Base-by-base conservation (phyloP, 2,329 filamentous ascomycete genomes). In the Tolypocladium tropicale region DNA sequence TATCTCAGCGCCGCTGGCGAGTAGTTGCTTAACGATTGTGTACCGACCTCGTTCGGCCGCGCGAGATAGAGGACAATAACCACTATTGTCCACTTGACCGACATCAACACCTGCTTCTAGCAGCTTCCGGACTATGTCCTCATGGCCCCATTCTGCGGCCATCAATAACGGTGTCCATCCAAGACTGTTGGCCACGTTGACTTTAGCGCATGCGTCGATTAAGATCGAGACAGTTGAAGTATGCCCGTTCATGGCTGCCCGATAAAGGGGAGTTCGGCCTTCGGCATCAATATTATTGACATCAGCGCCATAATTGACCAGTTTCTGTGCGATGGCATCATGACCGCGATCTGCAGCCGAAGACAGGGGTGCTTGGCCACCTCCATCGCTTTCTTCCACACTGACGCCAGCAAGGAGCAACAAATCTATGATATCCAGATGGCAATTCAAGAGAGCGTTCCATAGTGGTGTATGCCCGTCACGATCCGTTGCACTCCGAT, bases 331-430 rank as follows among this genome's bases (percentile, higher is more conserved):
- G 25, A 59, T 34, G 11, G 53, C 49, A 23, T 57, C 52, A 18
- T 62, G 51, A 3, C 64, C 62, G 23, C 39, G 34, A 2, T 50
- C n/a, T 3, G 54, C 52, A 2, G 56, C 54, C 39, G 30, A 57
- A 5, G 18, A 54, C 12, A 58, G 34, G 21, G 54, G 56, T 32
- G 53, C 55, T 6, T 34, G 34, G 33, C 28, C 41, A 41, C n/a
- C 23, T 16, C n/a, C 25, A 54, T 59, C 37, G 14, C 25, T 56
- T 14, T 23, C 21, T 9, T 61, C 52, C 2, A 57, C 21, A 7
- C 57, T 25, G 16, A 54, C 59, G 14, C 60, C 57, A 10, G 49
- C 57, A 16, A 48, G 51, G 14, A 62, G 21, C 25, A 62, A 49
- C 6, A 55, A 33, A 18, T 52, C 52, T 2, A 57, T 52, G 23